Evolutionary conservation across 1,284 basidiomycete species (phyloP), one percentile per base, ranked within the genome.

Genomic region (Puccinia coronata): DNA sequence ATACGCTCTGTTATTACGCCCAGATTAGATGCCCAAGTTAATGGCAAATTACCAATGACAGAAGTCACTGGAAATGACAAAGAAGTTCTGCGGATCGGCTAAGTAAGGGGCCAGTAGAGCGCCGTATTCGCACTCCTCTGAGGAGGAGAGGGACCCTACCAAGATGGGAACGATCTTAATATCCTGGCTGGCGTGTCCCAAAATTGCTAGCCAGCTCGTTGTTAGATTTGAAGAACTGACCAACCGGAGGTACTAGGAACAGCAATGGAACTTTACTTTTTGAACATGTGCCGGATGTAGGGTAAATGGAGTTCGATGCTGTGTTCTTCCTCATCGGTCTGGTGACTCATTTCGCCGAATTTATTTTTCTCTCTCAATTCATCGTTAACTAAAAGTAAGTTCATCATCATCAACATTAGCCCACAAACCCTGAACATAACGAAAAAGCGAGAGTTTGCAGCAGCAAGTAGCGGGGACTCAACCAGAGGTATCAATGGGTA

Each of bases 241-340:
- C 69, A 72, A 57, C 14, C 55, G n/a, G 14, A 51, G 28, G 0
- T 8, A 41, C 11, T 11, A 53, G 36, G 69, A 71, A 8, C 36
- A 25, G 12, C 34, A 16, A 71, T 67, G 20, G 0, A 86, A 88
- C 28, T 34, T 51, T 71, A 94, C 93, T 90, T 90, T 85, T 92
- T 88, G 83, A 98, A 98, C 12, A 93, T 88, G 86, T 95, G 94
- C 75, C 93, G 90, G 51, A 99, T 89, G 86, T 96, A 98, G 2
- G 96, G 95, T 18, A 97, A 88, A 84, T 98, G 96, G 94, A 99
- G 96, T 87, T 99, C 97, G 75, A 99, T 91, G 85, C 93, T 96
- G 86, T 99, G 97, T 84, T 99, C 97, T 55, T 92, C 93, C 86
- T 96, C 94, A 85, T 99, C 97, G 1, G 90, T 91, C 0, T 87